Conservation (phyloP, 495 filamentous ascomycete species). For the Aspergillus indologenus region DNA sequence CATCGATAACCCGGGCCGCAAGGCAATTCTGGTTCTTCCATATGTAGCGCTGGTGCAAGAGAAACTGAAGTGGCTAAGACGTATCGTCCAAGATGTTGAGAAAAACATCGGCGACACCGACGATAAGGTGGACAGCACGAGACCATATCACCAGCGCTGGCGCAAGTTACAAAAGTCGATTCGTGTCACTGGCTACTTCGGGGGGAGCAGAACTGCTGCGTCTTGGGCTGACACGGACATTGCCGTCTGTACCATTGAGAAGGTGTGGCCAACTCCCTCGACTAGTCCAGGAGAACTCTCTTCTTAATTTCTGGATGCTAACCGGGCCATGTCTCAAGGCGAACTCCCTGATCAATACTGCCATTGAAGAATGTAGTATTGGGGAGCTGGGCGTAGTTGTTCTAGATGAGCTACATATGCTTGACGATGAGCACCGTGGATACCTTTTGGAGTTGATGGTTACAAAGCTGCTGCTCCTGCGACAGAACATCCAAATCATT, state of each 20-base stretch:
- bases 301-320: background rate
- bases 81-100: constrained; percentile 61
- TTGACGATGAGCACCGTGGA: constrained; percentile 75
- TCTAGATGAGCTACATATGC: constrained; percentile 79
- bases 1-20: constrained; percentile 60
- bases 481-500: constrained; percentile 68
- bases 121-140: constrained; percentile 13
- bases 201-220: constrained; percentile 61
- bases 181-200: constrained; percentile 71
- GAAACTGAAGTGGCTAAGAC: constrained; percentile 74
- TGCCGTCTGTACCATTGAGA: constrained; percentile 80
- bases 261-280: constrained; percentile 50
- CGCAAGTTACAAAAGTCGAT: constrained; percentile 41
- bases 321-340: constrained; percentile 47
- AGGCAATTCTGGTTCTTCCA: constrained; percentile 75
- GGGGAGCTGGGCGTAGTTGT: constrained; percentile 65
- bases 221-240: constrained; percentile 77
- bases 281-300: background rate
- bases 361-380: constrained; percentile 70
- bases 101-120: constrained; percentile 38
- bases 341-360: constrained; percentile 72
- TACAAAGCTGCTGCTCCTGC: constrained; percentile 70
- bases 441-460: constrained; percentile 79
- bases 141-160: constrained; percentile 31
- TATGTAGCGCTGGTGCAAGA: constrained; percentile 84